Evolutionary conservation across 2,329 filamentous ascomycete species (phyloP).

Genomic region (Arthrobotrys sphaeroides): DNA sequence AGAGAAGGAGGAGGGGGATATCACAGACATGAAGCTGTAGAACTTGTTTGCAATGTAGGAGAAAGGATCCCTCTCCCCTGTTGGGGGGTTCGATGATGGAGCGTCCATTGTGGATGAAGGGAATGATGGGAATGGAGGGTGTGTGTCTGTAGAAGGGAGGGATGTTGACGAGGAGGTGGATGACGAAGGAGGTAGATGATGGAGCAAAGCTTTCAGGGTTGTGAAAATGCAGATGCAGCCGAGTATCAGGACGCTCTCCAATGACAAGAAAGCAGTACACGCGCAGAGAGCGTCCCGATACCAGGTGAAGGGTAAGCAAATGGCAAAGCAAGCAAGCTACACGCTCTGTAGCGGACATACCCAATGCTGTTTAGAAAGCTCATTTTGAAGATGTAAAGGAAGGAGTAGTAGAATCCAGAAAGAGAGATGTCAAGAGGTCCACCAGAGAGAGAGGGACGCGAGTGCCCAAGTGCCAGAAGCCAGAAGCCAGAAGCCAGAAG

Average conservation of each 20-base stretch:
- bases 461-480: background rate
- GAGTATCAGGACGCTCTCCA: background rate
- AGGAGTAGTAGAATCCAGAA: background rate
- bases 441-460: background rate
- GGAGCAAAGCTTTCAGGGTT: background rate
- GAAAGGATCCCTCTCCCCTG: no score
- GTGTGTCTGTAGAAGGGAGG: no score
- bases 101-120: no score
- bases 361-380: slow-evolving; percentile 45
- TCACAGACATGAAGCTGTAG: no score
- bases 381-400: slow-evolving; percentile 30
- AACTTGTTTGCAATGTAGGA: no score
- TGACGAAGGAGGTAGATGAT: background rate
- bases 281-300: background rate
- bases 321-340: background rate
- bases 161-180: background rate
- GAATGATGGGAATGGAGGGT: background rate
- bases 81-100: no score
- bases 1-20: background rate
- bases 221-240: background rate
- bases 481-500: background rate
- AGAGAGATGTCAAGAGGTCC: background rate
- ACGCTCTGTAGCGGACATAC: slow-evolving; percentile 32
- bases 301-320: background rate
- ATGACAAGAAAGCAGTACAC: background rate